Evolutionary conservation across 208 protist genomes (phyloP).

Genomic region (Herpetomonas samuelpessoai): DNA sequence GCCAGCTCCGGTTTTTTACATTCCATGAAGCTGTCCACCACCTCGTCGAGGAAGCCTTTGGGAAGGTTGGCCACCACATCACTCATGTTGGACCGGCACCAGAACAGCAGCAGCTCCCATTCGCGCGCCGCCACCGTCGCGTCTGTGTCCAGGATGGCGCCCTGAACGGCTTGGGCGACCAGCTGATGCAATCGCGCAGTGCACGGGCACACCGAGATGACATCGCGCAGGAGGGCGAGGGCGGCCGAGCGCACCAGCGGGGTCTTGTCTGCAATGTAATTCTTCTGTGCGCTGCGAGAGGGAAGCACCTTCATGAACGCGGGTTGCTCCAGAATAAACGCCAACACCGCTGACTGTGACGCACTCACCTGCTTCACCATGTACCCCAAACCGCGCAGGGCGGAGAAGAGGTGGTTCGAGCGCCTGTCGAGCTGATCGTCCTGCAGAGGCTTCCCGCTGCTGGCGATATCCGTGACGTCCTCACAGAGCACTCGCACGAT

Average conservation of each 20-base stretch:
- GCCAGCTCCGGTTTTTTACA: constrained; percentile 50
- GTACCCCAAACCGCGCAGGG: constrained; percentile 69
- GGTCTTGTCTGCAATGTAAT: constrained; percentile 46
- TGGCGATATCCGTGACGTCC: constrained; percentile 28
- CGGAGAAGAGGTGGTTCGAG: constrained; percentile 60
- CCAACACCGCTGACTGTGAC: constrained; percentile 46
- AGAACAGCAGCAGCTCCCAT: constrained; percentile 84
- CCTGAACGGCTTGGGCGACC: constrained; percentile 47
- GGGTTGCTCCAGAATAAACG: constrained; percentile 49
- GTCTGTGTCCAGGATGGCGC: constrained; percentile 44
- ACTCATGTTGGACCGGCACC: constrained; percentile 45
- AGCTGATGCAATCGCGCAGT: constrained; percentile 50
- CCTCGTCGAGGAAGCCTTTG: constrained; percentile 56
- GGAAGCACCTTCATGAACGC: constrained; percentile 48
- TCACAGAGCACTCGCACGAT: constrained; percentile 46
- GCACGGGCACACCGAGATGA: constrained; percentile 58
- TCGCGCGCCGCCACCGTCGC: constrained; percentile 44
- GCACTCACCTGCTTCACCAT: constrained; percentile 76
- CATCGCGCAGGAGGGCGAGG: constrained; percentile 71
- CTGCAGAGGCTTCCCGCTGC: constrained; percentile 25
- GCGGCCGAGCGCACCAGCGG: constrained; percentile 69
- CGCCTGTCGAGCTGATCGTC: constrained; percentile 69
- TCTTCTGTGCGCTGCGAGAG: constrained; percentile 13
- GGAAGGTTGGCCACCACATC: constrained; percentile 61
- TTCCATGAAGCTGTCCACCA: constrained; percentile 76